Conservation (phyloP, 768 basidiomycete genomes). For the Holtermanniella nyarrowii region DNA sequence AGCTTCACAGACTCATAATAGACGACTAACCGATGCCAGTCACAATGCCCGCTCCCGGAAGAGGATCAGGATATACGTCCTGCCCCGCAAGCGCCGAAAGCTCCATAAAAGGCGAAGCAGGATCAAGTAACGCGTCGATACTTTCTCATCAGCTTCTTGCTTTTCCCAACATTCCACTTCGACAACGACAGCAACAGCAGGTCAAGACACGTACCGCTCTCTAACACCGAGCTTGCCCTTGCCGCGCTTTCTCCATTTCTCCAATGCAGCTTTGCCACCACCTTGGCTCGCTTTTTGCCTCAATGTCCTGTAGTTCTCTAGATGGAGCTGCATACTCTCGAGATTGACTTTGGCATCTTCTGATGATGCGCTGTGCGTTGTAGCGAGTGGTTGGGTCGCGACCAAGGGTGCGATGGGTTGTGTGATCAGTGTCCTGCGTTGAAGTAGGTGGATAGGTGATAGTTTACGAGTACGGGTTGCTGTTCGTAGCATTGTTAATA, state of each 20-base stretch:
- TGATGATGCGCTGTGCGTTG: constrained; percentile 7
- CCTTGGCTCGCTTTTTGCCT: constrained; percentile 22
- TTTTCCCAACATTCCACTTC: background rate
- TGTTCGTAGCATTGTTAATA: no score
- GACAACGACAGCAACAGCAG: background rate
- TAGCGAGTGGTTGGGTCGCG: constrained; percentile 18
- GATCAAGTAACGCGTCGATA: constrained; percentile 64
- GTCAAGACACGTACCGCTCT: constrained; percentile 19
- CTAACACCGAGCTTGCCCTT: constrained; percentile 22
- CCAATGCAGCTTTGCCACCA: constrained; percentile 19
- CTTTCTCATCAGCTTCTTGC: constrained; percentile 42
- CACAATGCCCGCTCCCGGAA: constrained; percentile 83
- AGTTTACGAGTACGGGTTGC: no score
- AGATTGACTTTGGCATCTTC: constrained; percentile 17
- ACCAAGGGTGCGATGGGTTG: constrained; percentile 19
- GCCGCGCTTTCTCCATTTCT: constrained; percentile 25
- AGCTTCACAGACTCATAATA: background rate
- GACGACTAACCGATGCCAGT: constrained; percentile 50
- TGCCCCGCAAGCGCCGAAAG: constrained; percentile 76
- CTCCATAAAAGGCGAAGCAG: constrained; percentile 80
- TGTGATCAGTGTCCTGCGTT: constrained; percentile 20
- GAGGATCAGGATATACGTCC: constrained; percentile 61
- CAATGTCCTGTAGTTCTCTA: constrained; percentile 7
- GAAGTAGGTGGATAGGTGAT: no score
- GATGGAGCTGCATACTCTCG: constrained; percentile 11